Evolutionary conservation across 257 asterid genomes (phyloP), one percentile per base, ranked within the genome.

Genomic region (Solanum commersonii): DNA sequence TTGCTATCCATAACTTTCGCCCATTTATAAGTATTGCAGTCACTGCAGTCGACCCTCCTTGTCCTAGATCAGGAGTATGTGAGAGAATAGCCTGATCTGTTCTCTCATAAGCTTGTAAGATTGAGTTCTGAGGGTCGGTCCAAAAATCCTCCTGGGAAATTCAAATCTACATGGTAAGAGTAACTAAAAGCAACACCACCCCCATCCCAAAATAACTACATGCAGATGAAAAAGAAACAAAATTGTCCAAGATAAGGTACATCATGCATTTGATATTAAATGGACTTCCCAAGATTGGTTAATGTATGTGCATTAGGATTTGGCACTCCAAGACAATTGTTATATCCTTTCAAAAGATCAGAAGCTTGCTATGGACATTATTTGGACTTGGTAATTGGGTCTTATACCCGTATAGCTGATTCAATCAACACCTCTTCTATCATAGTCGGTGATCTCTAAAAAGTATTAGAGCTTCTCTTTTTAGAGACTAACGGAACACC

Each of bases 41-140:
- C 33, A 96, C 99, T 10, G 99, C 99, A 78, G 99, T 96, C 31
- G 99, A 96, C 13, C 99, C 99, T 49, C 99, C 99, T 88, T 95
- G 89, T 52, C 99, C 99, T 40, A 96, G 91, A 88, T 96, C 98
- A 8, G 98, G 95, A 89, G 67, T 91, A 91, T 96, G 96, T 22
- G 98, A 91, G 84, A 96, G 95, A 90, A 96, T 95, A 33, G 97
- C 97, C 89, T 95, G 94, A 86, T 96, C 99, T 1, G 99, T 96
- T 91, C 91, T 90, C 91, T 95, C 98, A 63, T 96, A 96, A 60
- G 99, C 96, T 90, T 92, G 95, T 31, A 91, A 89, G 72, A 95
- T 92, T 35, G 98, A 91, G 52, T 90, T 89, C 82, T 82, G 71
- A 33, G 99, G 96, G 86, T 96, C 95, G 9, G 89, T 91, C 97